Percentiles rank a stretch among this genome's conserved stretches.
phyloP scores from a whole-genome alignment of 306 rosid genomes.

The Castanea mollissima region DNA sequence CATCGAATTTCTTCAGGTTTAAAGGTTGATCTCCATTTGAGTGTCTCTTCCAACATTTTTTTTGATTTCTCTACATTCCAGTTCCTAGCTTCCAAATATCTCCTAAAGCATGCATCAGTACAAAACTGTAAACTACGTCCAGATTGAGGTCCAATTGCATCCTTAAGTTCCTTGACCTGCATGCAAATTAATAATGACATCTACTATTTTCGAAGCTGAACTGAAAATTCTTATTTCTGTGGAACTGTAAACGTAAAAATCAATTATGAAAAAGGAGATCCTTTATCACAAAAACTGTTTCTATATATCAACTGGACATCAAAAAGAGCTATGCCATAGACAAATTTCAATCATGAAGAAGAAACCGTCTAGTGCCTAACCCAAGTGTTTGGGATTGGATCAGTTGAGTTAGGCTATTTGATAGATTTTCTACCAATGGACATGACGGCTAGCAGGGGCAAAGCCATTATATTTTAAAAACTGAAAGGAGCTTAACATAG shows the following conservation, averaged over 20 bases:
- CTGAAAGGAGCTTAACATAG: neutral
- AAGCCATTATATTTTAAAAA: neutral
- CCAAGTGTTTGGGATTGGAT: neutral
- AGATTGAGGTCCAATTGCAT: constrained; percentile 60
- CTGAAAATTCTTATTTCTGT: neutral
- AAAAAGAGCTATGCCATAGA: neutral
- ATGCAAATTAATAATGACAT: neutral
- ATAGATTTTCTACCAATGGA: too few species aligned
- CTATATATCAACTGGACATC: neutral
- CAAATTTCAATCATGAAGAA: neutral
- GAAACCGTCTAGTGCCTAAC: neutral
- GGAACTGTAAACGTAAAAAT: neutral
- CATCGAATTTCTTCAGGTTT: constrained; percentile 88
- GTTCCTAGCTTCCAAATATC: constrained; percentile 76
- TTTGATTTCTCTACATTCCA: constrained; percentile 76
- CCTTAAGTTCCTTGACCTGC: constrained; percentile 68
- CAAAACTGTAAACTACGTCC: constrained; percentile 73
- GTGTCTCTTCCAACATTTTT: constrained; percentile 78
- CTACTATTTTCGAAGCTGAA: neutral
- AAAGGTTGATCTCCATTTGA: constrained; percentile 68
- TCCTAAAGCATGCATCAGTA: constrained; percentile 65
- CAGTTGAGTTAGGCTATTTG: too few species aligned
- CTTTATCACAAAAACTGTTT: neutral
- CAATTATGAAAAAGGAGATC: neutral
- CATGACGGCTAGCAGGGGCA: too few species aligned